Percentiles rank a stretch among this genome's conserved stretches.
Evolutionary conservation across 345 rosid genomes (phyloP).

Genomic region (Ceriops decandra): DNA sequence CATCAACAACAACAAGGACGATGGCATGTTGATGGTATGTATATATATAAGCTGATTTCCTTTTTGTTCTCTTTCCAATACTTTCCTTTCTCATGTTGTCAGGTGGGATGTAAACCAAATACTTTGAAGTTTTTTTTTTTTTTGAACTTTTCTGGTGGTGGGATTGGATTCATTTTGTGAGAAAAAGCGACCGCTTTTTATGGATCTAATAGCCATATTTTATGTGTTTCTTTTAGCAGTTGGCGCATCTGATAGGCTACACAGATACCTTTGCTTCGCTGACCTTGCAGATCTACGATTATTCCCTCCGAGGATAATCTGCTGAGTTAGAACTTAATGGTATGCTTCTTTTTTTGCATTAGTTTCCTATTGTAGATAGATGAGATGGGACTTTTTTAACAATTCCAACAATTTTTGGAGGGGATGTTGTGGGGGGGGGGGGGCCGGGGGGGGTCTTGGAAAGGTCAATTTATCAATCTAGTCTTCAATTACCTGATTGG

Average conservation of each 20-base stretch:
- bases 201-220: background rate
- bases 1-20: background rate
- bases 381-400: background rate
- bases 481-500: background rate
- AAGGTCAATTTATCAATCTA: background rate
- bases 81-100: slow-evolving; percentile 19
- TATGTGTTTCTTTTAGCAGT: background rate
- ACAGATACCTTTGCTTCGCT: slow-evolving; percentile 4
- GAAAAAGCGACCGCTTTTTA: background rate
- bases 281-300: slow-evolving; percentile 39
- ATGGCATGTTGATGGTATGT: background rate
- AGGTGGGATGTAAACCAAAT: slow-evolving; percentile 22
- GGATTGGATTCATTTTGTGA: background rate
- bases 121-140: background rate
- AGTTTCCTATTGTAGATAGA: background rate
- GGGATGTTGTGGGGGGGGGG: background rate
- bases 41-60: too few relatives aligned
- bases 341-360: background rate
- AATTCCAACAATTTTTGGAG: background rate
- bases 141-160: background rate
- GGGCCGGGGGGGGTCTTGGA: background rate
- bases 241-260: slow-evolving; percentile 16
- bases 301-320: slow-evolving; percentile 17
- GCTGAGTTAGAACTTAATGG: slow-evolving; percentile 1
- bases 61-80: background rate